A percentile compares a stretch with the other conserved stretches of the same genome.
These are phyloP conservation scores for Astrephomene gubernaculifera DNA, from an alignment of 139 green algal species.

Conservation along the genomic window DNA sequence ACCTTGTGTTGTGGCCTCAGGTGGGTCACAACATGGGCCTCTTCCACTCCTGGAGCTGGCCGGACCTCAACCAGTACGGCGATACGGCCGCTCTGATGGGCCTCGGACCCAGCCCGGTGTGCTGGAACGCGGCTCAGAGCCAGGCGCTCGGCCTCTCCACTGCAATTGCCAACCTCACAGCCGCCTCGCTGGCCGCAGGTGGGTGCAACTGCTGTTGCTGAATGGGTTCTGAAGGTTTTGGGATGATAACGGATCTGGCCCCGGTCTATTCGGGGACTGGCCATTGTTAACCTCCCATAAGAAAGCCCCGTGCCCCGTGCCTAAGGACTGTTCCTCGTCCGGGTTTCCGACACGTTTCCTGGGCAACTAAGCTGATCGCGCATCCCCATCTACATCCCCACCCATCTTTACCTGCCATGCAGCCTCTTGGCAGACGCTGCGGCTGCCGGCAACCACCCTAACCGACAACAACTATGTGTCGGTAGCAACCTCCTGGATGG, in stretches of 20 bases:
- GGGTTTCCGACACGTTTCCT: too few relatives aligned
- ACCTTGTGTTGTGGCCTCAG: not conserved
- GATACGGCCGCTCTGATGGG: not conserved
- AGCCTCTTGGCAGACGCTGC: not conserved
- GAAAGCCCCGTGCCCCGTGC: too few relatives aligned
- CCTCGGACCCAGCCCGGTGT: not conserved
- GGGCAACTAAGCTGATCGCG: too few relatives aligned
- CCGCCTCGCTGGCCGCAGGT: not conserved
- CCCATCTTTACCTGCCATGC: too few relatives aligned
- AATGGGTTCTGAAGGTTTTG: not conserved
- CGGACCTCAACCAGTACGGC: not conserved
- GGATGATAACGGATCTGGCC: too few relatives aligned
- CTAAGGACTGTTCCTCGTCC: too few relatives aligned
- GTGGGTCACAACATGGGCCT: conserved; percentile 22
- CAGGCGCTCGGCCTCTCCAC: not conserved
- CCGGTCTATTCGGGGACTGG: too few relatives aligned
- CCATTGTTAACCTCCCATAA: too few relatives aligned
- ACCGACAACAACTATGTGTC: not conserved
- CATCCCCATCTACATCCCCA: too few relatives aligned
- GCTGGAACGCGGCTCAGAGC: not conserved
- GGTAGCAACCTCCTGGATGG: not conserved
- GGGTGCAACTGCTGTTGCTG: not conserved
- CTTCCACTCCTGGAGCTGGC: not conserved
- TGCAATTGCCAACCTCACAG: not conserved
- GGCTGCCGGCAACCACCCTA: not conserved